Base-by-base conservation (phyloP, 2,329 filamentous ascomycete genomes). In the Pseudopyrenochaeta lycopersici region DNA sequence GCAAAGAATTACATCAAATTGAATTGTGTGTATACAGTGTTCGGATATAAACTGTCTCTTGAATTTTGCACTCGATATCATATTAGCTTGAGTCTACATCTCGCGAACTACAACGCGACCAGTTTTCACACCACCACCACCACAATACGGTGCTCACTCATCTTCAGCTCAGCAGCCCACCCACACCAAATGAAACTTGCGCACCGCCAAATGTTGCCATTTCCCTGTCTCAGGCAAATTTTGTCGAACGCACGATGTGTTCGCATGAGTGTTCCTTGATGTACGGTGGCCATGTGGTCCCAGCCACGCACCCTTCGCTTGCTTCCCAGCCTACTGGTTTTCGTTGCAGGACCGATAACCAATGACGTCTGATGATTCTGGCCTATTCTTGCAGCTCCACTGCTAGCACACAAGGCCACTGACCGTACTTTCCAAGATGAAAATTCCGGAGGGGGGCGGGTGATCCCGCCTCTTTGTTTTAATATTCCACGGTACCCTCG, bases 401-500 rank as follows among this genome's bases (percentile, higher is more conserved):
- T 54, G 47, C 53, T 46, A 60, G 49, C 56, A 58, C 63, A 55
- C 54, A 49, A 54, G 52, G 51, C 48, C 38, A 39, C 36, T 62
- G 58, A 62, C 50, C 49, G 54, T 52, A 52, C 41, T 44, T 56
- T 56, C 49, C 48, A 49, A 43, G 50, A 59, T 55, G 38, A 35
- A 52, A 38, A 12, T 49, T n/a, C 7, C 38, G 49, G 51, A 15
- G 56, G 58, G 56, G 23, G 62, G 58, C 60, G 59, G 63, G 60
- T 61, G 46, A 57, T 49, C 53, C 58, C 45, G 49, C 54, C 62
- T 59, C 51, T 51, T 49, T 57, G 56, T 60, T n/a, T 62, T 66
- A 64, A 56, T 62, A 60, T 43, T 53, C 54, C 52, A 43, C 40
- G 38, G 52, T 55, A 62, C 54, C 58, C 55, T 51, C 63, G 58